Evolutionary conservation across 805 yeast species (phyloP).

Genomic region (Metschnikowia sp.): DNA sequence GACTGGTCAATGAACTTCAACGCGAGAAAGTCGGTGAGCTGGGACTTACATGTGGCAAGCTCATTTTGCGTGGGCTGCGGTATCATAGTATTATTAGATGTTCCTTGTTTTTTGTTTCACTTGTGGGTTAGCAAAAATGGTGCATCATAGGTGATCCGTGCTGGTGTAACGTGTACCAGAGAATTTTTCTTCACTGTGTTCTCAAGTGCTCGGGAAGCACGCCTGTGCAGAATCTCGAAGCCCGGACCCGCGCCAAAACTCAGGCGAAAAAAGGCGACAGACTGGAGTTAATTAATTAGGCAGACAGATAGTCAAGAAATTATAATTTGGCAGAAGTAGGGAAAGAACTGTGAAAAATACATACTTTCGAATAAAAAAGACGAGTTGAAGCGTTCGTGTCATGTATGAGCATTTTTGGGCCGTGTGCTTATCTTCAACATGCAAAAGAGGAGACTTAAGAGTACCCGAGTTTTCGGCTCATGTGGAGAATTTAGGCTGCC

Average conservation of each 20-base stretch:
- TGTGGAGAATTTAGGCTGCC: background rate
- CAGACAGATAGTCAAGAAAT: background rate
- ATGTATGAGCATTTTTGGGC: too few species aligned
- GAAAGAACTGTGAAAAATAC: too few species aligned
- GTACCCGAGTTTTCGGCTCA: too few species aligned
- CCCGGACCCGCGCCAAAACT: background rate
- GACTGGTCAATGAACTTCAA: slow-evolving; percentile 36
- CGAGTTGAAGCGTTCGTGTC: too few species aligned
- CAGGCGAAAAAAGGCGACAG: background rate
- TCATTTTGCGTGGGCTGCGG: slow-evolving; percentile 8
- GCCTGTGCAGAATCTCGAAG: slow-evolving; percentile 8
- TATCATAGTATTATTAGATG: slow-evolving; percentile 6
- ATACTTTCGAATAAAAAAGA: background rate
- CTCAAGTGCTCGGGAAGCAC: background rate
- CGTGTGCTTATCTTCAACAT: too few species aligned
- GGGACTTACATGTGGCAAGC: slow-evolving; percentile 20
- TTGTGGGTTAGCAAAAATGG: slow-evolving; percentile 7
- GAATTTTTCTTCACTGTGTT: slow-evolving; percentile 3
- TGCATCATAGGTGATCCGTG: slow-evolving; percentile 7
- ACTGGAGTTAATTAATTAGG: background rate
- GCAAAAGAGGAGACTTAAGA: too few species aligned
- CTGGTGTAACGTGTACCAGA: background rate
- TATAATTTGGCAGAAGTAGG: background rate
- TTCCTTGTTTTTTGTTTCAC: background rate
- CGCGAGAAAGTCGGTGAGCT: slow-evolving; percentile 24